A percentile compares a stretch with the other conserved stretches of the same genome.
Evolutionary conservation across 1,284 basidiomycete species (phyloP).

Genomic region (Boletellus deceptivus): DNA sequence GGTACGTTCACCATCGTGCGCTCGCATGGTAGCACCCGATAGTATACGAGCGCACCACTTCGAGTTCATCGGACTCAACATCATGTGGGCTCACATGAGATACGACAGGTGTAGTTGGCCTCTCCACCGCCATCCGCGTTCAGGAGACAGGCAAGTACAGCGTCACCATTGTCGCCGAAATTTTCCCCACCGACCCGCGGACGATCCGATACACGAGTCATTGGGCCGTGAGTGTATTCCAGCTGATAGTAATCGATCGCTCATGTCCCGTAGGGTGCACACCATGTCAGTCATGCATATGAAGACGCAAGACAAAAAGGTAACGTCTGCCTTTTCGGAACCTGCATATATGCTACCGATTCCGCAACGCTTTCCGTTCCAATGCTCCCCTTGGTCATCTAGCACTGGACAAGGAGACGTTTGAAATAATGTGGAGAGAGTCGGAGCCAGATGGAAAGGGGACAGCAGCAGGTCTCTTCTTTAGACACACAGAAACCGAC

Average conservation of each 20-base stretch:
- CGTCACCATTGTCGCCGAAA: constrained; percentile 67
- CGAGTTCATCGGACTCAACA: background rate
- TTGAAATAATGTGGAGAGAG: constrained; percentile 67
- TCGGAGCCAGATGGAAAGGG: constrained; percentile 54
- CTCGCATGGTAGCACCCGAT: background rate
- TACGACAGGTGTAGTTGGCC: constrained; percentile 58
- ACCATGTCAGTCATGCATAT: constrained; percentile 60
- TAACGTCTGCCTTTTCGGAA: constrained; percentile 25
- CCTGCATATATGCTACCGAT: background rate
- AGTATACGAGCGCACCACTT: too few relatives aligned
- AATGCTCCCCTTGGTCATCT: background rate
- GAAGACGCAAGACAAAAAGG: constrained; percentile 51
- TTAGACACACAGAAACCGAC: constrained; percentile 59
- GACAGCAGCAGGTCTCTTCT: constrained; percentile 58
- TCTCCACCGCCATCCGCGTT: constrained; percentile 66
- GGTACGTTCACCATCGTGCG: constrained; percentile 22
- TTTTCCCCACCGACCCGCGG: constrained; percentile 64
- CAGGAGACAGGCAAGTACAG: constrained; percentile 56
- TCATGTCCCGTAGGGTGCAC: constrained; percentile 48
- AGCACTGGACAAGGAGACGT: constrained; percentile 75
- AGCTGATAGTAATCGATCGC: background rate
- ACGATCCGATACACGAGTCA: constrained; percentile 68
- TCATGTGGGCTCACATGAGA: background rate
- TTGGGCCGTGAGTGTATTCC: constrained; percentile 61
- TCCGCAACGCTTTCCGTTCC: background rate